phyloP scores from a whole-genome alignment of 139 green algal species.

The Tetraselmis striata region DNA sequence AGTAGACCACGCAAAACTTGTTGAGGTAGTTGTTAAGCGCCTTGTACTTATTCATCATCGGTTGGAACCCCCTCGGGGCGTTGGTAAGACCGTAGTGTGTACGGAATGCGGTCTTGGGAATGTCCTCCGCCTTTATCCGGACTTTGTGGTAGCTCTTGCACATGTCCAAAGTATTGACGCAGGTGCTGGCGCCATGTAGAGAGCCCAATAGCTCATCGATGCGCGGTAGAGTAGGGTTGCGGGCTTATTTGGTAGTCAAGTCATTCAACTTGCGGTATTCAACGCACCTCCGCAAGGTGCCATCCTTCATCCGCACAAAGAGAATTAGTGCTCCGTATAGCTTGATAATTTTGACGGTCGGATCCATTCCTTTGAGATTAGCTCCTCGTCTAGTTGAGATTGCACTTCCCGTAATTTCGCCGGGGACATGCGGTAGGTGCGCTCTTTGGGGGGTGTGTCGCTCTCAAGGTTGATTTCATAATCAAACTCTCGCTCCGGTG shows the following conservation, averaged over 20 bases:
- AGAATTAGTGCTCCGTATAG: slow-evolving; percentile 31
- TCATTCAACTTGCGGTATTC: slow-evolving; percentile 49
- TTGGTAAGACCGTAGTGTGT: slow-evolving; percentile 30
- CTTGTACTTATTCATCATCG: too few species aligned
- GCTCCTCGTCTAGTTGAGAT: slow-evolving; percentile 33
- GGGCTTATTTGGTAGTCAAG: slow-evolving; percentile 39
- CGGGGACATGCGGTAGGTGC: slow-evolving; percentile 31
- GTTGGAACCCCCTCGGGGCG: too few species aligned
- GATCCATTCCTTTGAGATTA: slow-evolving; percentile 46
- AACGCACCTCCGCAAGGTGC: slow-evolving; percentile 36
- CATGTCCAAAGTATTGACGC: slow-evolving; percentile 23
- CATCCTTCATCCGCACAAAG: slow-evolving; percentile 40
- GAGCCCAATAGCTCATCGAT: slow-evolving; percentile 32
- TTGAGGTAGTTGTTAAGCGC: too few species aligned
- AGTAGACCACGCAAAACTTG: too few species aligned
- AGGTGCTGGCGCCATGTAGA: slow-evolving; percentile 2
- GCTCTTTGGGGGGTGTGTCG: slow-evolving; percentile 10
- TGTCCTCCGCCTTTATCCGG: slow-evolving; percentile 17
- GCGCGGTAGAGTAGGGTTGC: slow-evolving; percentile 38
- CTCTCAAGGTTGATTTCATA: neutral
- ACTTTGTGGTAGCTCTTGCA: slow-evolving; percentile 31
- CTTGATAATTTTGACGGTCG: slow-evolving; percentile 30
- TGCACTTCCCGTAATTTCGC: slow-evolving; percentile 39
- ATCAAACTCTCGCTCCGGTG: neutral
- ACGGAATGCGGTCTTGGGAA: slow-evolving; percentile 25